Percentiles rank a stretch among this genome's conserved stretches.
phyloP scores from a whole-genome alignment of 129 eudicot species.

The Pittosporum tobira region DNA sequence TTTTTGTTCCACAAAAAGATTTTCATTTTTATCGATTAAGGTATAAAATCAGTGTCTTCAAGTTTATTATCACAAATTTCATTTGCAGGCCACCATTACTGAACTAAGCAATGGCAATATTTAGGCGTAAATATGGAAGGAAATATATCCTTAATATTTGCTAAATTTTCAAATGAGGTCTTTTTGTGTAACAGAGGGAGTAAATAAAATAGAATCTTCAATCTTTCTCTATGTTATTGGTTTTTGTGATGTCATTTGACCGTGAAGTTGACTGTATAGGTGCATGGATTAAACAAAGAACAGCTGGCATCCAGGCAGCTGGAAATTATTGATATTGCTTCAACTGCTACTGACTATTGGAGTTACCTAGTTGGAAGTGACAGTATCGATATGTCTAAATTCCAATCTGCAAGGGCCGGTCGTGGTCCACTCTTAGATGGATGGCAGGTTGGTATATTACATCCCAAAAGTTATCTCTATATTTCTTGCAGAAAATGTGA shows the following conservation, averaged over 20 bases:
- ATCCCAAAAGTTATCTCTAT: neutral
- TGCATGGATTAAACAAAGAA: constrained; percentile 53
- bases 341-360: constrained; percentile 52
- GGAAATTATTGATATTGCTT: constrained; percentile 58
- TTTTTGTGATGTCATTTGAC: neutral
- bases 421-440: constrained; percentile 72
- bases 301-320: constrained; percentile 47
- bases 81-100: too few species aligned
- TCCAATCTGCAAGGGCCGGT: constrained; percentile 45
- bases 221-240: neutral
- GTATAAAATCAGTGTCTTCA: too few species aligned
- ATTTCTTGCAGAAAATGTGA: neutral
- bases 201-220: neutral
- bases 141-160: too few species aligned
- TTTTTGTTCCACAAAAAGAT: too few species aligned
- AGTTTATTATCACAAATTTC: too few species aligned
- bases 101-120: too few species aligned
- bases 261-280: constrained; percentile 25
- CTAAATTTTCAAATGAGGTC: too few species aligned
- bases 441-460: constrained; percentile 55
- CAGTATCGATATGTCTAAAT: constrained; percentile 44
- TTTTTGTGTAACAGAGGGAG: too few species aligned
- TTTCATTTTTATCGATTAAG: too few species aligned
- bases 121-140: too few species aligned
- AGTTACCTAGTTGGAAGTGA: constrained; percentile 55